These are phyloP conservation scores for Neurospora sp. DNA, from an alignment of 495 filamentous ascomycete species.

Conservation along the genomic window DNA sequence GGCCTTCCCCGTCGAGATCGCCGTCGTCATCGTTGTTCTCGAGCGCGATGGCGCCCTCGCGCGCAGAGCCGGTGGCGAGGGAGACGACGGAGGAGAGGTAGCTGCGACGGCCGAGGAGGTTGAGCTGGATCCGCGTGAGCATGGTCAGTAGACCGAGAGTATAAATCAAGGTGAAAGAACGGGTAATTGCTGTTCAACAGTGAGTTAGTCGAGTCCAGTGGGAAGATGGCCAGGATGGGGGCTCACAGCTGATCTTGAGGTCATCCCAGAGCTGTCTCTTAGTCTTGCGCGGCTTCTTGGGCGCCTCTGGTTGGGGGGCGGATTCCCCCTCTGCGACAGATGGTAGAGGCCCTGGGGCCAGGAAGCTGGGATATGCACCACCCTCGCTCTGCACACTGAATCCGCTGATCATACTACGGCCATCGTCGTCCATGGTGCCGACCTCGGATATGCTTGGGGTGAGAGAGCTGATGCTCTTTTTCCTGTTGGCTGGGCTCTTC, in stretches of 20 bases:
- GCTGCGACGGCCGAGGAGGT: slow-evolving; percentile 86
- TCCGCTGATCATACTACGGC: slow-evolving; percentile 56
- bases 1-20: slow-evolving; percentile 69
- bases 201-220: slow-evolving; percentile 11
- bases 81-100: slow-evolving; percentile 93
- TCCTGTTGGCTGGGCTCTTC: slow-evolving; percentile 59
- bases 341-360: slow-evolving; percentile 33
- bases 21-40: slow-evolving; percentile 85
- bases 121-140: slow-evolving; percentile 92
- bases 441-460: slow-evolving; percentile 55
- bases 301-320: slow-evolving; percentile 17
- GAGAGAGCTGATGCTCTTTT: slow-evolving; percentile 49
- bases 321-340: slow-evolving; percentile 25
- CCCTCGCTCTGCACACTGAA: slow-evolving; percentile 59
- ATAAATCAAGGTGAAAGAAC: slow-evolving; percentile 85
- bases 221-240: background rate
- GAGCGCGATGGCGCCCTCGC: slow-evolving; percentile 54
- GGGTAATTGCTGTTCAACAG: slow-evolving; percentile 65
- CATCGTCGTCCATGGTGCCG: slow-evolving; percentile 61
- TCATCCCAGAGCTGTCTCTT: slow-evolving; percentile 97
- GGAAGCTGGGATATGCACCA: slow-evolving; percentile 62
- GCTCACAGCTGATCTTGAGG: slow-evolving; percentile 85
- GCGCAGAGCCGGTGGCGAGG: slow-evolving; percentile 58
- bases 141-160: slow-evolving; percentile 80
- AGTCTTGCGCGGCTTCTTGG: slow-evolving; percentile 54